A percentile compares a stretch with the other conserved stretches of the same genome.
These are phyloP conservation scores for Pezizomycotina sp. DNA, from an alignment of 2,329 filamentous ascomycete genomes.

Conservation along the genomic window DNA sequence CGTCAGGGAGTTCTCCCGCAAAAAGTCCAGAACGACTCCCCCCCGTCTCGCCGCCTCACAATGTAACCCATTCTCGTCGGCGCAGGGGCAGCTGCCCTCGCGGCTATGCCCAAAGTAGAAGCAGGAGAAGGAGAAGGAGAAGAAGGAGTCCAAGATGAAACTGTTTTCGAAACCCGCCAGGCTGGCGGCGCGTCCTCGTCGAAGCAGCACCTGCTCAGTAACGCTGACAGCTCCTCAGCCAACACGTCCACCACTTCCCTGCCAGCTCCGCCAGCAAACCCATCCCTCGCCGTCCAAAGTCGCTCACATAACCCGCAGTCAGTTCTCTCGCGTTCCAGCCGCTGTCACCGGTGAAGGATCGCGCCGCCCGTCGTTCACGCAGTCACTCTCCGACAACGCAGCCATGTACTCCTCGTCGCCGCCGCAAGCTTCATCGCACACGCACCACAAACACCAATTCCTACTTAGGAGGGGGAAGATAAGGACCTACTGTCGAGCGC, in stretches of 20 bases:
- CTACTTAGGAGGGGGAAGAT: constrained; percentile 46
- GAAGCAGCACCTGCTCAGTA: constrained; percentile 40
- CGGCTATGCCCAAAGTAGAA: constrained; percentile 43
- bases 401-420: constrained; percentile 18
- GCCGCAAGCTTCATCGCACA: constrained; percentile 27
- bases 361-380: constrained; percentile 33
- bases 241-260: constrained; percentile 28
- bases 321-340: no score
- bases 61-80: constrained; percentile 39
- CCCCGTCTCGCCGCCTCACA: constrained; percentile 33
- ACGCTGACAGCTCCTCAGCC: constrained; percentile 43
- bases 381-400: constrained; percentile 30
- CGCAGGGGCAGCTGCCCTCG: constrained; percentile 38
- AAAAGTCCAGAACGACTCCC: constrained; percentile 23
- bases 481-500: constrained; percentile 16
- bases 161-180: constrained; percentile 52
- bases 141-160: constrained; percentile 50
- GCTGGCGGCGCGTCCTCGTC: constrained; percentile 41
- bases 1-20: constrained; percentile 18
- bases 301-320: constrained; percentile 2
- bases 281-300: constrained; percentile 16
- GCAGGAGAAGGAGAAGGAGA: constrained; percentile 40
- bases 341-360: constrained; percentile 17
- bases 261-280: constrained; percentile 20
- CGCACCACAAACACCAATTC: constrained; percentile 43